phyloP scores from a whole-genome alignment of 1,139 yeast species.

The Geotrichum cucujoidarum region DNA sequence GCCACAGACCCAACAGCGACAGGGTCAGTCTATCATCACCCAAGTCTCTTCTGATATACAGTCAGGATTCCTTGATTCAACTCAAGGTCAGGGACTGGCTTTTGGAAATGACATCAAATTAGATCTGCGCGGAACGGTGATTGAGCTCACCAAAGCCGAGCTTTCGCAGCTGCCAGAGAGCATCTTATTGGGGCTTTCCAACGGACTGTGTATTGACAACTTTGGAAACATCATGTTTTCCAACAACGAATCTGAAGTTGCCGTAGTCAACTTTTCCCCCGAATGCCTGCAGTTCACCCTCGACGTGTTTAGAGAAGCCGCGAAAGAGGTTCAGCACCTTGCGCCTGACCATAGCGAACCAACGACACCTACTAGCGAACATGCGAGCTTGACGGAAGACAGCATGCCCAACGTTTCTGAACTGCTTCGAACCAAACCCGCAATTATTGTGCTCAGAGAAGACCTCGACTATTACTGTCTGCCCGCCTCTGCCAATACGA shows the following conservation, averaged over 20 bases:
- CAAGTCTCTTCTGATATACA: constrained; percentile 30
- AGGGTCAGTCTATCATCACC: constrained; percentile 30
- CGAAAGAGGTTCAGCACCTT: constrained; percentile 73
- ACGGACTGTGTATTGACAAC: constrained; percentile 67
- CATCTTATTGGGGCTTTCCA: constrained; percentile 81
- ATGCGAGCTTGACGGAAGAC: background rate
- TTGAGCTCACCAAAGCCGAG: constrained; percentile 78
- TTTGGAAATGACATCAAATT: constrained; percentile 34
- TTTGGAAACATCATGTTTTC: constrained; percentile 79
- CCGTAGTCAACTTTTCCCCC: constrained; percentile 65
- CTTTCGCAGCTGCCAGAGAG: constrained; percentile 90
- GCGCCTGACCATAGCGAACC: constrained; percentile 29
- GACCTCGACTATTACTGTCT: constrained; percentile 91
- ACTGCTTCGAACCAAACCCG: constrained; percentile 74
- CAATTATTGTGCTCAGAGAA: constrained; percentile 87
- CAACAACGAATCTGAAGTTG: constrained; percentile 44
- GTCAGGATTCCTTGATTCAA: constrained; percentile 14
- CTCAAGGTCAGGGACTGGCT: constrained; percentile 1
- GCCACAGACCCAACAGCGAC: constrained; percentile 21
- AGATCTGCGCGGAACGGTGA: constrained; percentile 58
- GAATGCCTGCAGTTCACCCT: constrained; percentile 79
- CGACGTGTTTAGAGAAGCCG: constrained; percentile 57
- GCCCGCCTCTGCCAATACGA: constrained; percentile 48
- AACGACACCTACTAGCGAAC: background rate
- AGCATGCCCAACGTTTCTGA: constrained; percentile 42